Conservation (phyloP, 2,329 filamentous ascomycete genomes). For the Epichloe sibirici region DNA sequence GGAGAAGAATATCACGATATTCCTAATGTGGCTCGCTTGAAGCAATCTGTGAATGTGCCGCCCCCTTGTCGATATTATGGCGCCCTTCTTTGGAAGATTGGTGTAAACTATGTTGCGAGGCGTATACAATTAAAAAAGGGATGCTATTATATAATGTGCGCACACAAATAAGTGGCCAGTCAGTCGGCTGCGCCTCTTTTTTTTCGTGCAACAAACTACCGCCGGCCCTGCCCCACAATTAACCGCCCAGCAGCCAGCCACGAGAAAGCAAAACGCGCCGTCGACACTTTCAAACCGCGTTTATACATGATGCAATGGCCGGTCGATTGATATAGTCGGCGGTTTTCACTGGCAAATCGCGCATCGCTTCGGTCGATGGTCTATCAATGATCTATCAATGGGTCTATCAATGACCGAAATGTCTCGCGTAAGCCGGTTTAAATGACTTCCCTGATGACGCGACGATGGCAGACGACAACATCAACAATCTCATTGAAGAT, state of each 20-base stretch:
- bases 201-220: no score
- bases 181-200: no score
- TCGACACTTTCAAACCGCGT: not conserved
- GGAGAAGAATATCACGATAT: not conserved
- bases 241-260: not conserved
- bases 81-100: no score
- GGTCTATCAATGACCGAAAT: not conserved
- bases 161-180: no score
- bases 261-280: not conserved
- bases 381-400: not conserved
- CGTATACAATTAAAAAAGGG: no score
- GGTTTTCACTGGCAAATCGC: not conserved
- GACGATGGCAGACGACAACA: conserved; percentile 18
- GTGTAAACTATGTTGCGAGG: no score
- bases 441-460: not conserved
- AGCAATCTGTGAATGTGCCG: no score
- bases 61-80: no score
- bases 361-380: not conserved
- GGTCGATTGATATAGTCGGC: not conserved
- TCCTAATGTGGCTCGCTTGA: not conserved
- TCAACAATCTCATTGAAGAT: conserved; percentile 24
- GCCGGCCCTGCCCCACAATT: not conserved
- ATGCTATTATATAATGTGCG: no score
- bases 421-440: not conserved
- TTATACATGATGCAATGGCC: not conserved